These are phyloP conservation scores for Pseudotsuga menziesii DNA, from an alignment of 75 land plant species.

Conservation along the genomic window DNA sequence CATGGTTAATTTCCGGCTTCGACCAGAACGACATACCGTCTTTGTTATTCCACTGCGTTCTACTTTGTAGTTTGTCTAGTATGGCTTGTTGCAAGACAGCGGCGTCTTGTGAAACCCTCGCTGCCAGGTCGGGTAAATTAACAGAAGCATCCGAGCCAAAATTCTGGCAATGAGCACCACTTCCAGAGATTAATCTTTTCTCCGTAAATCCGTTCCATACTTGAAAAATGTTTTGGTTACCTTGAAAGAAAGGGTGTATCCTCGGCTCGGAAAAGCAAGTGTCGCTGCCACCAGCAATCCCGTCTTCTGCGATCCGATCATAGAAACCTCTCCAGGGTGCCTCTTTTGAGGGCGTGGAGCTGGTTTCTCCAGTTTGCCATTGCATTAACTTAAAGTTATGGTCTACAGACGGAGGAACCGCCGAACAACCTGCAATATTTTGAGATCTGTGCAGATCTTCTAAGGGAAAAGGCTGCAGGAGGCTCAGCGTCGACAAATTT, in stretches of 20 bases:
- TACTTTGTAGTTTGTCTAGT: neutral
- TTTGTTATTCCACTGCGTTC: neutral
- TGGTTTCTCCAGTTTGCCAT: neutral
- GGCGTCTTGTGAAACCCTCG: neutral
- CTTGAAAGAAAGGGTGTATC: neutral
- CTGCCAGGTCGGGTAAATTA: too few relatives aligned
- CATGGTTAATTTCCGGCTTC: neutral
- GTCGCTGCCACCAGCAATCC: neutral
- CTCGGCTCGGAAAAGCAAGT: neutral
- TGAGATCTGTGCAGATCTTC: neutral
- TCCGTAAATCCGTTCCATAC: neutral
- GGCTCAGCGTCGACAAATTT: neutral
- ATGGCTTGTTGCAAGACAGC: neutral
- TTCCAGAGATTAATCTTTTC: neutral
- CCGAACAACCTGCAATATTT: neutral
- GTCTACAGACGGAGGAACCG: neutral
- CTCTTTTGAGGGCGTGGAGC: neutral
- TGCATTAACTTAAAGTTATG: neutral
- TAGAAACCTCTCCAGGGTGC: neutral
- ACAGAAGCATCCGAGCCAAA: neutral
- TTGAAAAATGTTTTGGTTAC: neutral
- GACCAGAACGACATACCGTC: neutral
- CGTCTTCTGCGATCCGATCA: slow-evolving; percentile 1
- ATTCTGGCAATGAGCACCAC: neutral
- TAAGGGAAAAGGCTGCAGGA: neutral